Base-by-base conservation (phyloP, 768 basidiomycete species). In the Calvatia gigantea region DNA sequence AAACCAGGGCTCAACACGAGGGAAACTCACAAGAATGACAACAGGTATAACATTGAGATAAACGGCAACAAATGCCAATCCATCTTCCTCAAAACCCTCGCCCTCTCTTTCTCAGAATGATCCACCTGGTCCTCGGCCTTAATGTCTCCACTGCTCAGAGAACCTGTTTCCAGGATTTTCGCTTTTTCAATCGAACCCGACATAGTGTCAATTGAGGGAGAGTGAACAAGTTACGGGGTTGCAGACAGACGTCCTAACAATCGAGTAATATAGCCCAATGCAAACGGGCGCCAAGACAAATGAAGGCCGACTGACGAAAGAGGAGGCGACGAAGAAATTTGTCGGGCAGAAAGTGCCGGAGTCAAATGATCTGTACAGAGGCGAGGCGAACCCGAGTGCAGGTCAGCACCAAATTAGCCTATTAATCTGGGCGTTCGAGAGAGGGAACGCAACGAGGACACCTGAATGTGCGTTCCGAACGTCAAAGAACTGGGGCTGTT, bases 51-150 rank as follows among this genome's bases (percentile, higher is more conserved):
- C 33, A 77, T 54, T 4, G 75, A 76, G 33, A 78, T 70, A 45
- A 78, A 68, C 6, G 77, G 76, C 45, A 80, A 59, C 21, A 79
- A 59, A 57, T 78, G 75, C 57, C 66, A 63, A 58, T 80, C 78
- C 28, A 79, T 59, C 60, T 79, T 80, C 23, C 75, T 67, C 42
- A 79, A 57, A 15, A 72, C 61, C 37, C 63, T 61, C 51, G 62
- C 55, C 49, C 58, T 54, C 49, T 70, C 65, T 23, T 27, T 60
- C 47, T 70, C 68, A 12, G 61, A 59, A 25, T 60, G 39, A 39
- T 53, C 44, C n/a, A 48, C 48, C 38, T 55, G 53, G 45, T 8
- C 42, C 42, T 59, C 41, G 23, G 47, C 28, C 25, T n/a, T 29
- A 14, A 29, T 6, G 19, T 58, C 39, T 11, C 32, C 41, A 53